Conservation (phyloP, 2,329 filamentous ascomycete species). For the Cladophialophora yegresii region DNA sequence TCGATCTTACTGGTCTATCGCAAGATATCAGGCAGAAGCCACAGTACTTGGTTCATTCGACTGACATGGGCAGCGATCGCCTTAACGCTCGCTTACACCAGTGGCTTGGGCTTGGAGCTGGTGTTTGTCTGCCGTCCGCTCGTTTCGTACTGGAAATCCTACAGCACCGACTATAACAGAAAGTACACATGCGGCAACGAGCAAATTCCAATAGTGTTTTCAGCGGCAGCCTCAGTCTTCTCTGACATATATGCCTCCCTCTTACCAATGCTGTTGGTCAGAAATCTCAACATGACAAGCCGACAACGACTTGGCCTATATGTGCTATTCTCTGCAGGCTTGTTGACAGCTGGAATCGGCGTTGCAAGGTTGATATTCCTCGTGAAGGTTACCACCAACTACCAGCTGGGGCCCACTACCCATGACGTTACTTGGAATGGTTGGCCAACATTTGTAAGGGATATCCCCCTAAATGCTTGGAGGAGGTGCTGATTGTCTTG, state of each 20-base stretch:
- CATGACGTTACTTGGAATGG: conserved; percentile 29
- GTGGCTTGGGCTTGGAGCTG: conserved; percentile 20
- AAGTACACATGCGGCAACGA: conserved; percentile 26
- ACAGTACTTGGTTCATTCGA: conserved; percentile 25
- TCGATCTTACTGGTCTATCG: conserved; percentile 29
- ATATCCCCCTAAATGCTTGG: background rate
- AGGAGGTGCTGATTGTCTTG: background rate
- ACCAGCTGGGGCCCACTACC: conserved; percentile 19
- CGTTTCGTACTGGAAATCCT: conserved; percentile 25
- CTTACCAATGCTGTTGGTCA: conserved; percentile 26
- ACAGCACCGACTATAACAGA: conserved; percentile 17
- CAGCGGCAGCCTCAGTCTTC: conserved; percentile 24
- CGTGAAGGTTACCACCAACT: conserved; percentile 24
- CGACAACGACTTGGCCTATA: conserved; percentile 23
- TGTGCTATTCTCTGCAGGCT: conserved; percentile 26
- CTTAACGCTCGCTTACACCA: conserved; percentile 21
- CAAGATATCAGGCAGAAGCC: conserved; percentile 23
- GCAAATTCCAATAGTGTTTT: conserved; percentile 20
- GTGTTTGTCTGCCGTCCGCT: conserved; percentile 23
- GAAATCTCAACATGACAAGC: conserved; percentile 19
- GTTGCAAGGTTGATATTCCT: conserved; percentile 20
- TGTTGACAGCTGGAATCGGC: conserved; percentile 27
- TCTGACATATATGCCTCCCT: conserved; percentile 29
- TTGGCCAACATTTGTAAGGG: conserved; percentile 24
- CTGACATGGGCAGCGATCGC: conserved; percentile 25